phyloP scores from a whole-genome alignment of 495 filamentous ascomycete genomes.

The Daldinia concentrica region DNA sequence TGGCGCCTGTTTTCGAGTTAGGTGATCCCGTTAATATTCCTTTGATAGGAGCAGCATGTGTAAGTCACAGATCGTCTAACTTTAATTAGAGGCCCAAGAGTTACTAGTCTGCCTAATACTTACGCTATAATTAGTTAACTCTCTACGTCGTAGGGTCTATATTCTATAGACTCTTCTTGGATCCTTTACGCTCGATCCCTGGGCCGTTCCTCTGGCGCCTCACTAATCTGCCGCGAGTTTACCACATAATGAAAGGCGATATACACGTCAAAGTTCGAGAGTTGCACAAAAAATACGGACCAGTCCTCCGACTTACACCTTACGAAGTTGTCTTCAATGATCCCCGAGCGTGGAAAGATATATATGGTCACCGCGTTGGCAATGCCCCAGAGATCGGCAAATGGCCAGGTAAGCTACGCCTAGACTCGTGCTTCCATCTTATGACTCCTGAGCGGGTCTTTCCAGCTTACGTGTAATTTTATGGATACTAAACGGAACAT shows the following conservation, averaged over 20 bases:
- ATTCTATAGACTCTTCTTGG: slow-evolving; percentile 60
- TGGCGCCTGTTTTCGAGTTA: slow-evolving; percentile 22
- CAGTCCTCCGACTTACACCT: slow-evolving; percentile 64
- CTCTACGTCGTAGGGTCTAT: slow-evolving; percentile 28
- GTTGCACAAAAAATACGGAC: slow-evolving; percentile 62
- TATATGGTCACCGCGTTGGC: slow-evolving; percentile 56
- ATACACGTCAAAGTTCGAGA: slow-evolving; percentile 53
- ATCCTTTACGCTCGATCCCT: slow-evolving; percentile 61
- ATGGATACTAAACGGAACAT: too few relatives aligned
- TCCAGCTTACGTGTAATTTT: background rate
- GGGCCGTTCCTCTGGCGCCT: slow-evolving; percentile 58
- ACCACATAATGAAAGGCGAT: slow-evolving; percentile 47
- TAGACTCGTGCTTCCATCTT: background rate
- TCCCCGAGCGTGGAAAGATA: slow-evolving; percentile 64
- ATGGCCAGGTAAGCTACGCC: slow-evolving; percentile 35
- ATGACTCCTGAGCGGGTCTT: background rate
- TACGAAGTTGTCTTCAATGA: slow-evolving; percentile 61
- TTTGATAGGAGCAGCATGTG: slow-evolving; percentile 13
- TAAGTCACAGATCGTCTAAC: slow-evolving; percentile 4
- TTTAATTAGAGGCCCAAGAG: background rate
- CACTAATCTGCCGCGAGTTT: slow-evolving; percentile 48
- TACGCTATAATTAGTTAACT: slow-evolving; percentile 19
- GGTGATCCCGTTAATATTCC: background rate
- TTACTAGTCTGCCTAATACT: background rate
- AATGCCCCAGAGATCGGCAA: slow-evolving; percentile 48